A percentile compares a stretch with the other conserved stretches of the same genome.
Conservation (phyloP, 768 basidiomycete genomes). For the Hortiboletus flavorubellus region DNA sequence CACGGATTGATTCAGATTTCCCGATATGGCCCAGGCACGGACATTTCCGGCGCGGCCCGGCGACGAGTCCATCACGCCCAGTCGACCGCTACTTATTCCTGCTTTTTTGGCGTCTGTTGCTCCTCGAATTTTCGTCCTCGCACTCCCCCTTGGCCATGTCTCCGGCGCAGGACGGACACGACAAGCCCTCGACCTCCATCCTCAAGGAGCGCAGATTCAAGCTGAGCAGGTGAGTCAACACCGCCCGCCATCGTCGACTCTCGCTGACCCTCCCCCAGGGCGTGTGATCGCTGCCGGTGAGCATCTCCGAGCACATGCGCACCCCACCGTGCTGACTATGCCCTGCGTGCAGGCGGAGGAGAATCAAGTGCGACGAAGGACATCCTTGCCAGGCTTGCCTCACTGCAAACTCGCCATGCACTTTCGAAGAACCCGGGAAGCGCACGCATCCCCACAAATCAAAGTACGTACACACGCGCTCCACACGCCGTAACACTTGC, state of each 20-base stretch:
- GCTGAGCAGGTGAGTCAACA: slow-evolving; percentile 63
- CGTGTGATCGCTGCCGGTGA: slow-evolving; percentile 90
- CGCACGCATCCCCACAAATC: slow-evolving; percentile 85
- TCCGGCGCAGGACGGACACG: slow-evolving; percentile 35
- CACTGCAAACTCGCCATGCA: slow-evolving; percentile 78
- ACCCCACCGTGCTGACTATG: not conserved
- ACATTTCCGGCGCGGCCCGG: slow-evolving; percentile 29
- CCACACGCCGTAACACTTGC: slow-evolving; percentile 5
- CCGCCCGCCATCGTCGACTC: not conserved
- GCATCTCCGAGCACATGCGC: slow-evolving; percentile 23
- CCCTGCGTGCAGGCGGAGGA: slow-evolving; percentile 51
- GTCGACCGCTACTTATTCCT: slow-evolving; percentile 28
- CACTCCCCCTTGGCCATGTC: slow-evolving; percentile 22
- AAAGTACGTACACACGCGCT: slow-evolving; percentile 51
- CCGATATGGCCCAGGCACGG: slow-evolving; percentile 28
- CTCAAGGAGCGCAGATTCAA: slow-evolving; percentile 85
- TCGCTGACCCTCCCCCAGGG: slow-evolving; percentile 42
- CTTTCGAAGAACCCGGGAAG: slow-evolving; percentile 86
- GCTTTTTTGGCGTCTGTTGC: slow-evolving; percentile 1
- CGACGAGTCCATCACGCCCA: not conserved
- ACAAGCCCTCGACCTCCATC: slow-evolving; percentile 46
- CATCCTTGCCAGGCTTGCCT: slow-evolving; percentile 87
- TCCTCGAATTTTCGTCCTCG: slow-evolving; percentile 10
- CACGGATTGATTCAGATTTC: slow-evolving; percentile 17
- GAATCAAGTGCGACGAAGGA: slow-evolving; percentile 88